A percentile compares a stretch with the other conserved stretches of the same genome.
phyloP scores from a whole-genome alignment of 202 grass and related monocot species.

The Panicum virgatum region DNA sequence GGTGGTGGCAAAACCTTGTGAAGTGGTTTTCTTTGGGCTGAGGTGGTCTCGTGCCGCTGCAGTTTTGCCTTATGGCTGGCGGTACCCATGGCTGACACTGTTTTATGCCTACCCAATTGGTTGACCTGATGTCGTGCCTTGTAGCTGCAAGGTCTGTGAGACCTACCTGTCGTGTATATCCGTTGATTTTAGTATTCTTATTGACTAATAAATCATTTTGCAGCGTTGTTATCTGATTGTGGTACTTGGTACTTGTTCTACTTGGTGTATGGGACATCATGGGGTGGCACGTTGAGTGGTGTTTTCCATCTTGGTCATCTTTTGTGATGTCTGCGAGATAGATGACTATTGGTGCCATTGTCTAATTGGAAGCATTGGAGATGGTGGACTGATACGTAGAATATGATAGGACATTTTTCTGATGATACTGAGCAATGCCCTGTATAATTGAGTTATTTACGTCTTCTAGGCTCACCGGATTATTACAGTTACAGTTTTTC shows the following conservation, averaged over 20 bases:
- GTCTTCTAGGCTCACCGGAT: no score
- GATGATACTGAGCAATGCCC: neutral
- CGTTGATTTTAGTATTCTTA: neutral
- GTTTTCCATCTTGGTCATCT: neutral
- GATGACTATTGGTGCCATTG: neutral
- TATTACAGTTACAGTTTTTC: neutral
- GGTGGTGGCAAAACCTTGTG: constrained; percentile 63
- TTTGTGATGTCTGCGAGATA: neutral
- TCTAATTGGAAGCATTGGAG: neutral
- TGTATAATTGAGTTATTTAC: neutral
- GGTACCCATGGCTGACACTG: neutral
- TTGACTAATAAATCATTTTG: neutral
- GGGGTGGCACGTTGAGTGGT: neutral
- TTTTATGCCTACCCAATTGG: neutral
- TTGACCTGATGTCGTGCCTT: neutral
- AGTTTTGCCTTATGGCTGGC: neutral
- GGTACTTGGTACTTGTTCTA: no score
- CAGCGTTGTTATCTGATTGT: neutral
- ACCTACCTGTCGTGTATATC: constrained; percentile 12
- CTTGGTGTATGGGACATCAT: neutral
- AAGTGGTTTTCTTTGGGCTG: neutral
- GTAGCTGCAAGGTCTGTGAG: neutral
- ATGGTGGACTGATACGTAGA: neutral
- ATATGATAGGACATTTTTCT: neutral
- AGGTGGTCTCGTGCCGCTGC: neutral